Conservation (phyloP, 2,329 filamentous ascomycete species). For the Metarhizium guizhouense region DNA sequence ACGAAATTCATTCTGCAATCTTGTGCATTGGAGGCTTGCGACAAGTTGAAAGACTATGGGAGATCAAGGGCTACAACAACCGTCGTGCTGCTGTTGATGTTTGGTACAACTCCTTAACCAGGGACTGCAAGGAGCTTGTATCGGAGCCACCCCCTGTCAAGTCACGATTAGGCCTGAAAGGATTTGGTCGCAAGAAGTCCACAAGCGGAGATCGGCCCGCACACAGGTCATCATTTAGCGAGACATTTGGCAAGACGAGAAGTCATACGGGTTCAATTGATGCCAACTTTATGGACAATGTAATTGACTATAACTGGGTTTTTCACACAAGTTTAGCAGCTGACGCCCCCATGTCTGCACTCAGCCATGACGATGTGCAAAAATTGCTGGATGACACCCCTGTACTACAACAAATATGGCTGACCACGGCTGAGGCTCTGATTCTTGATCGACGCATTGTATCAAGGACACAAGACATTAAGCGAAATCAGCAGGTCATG, state of each 20-base stretch:
- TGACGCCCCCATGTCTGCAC: constrained; percentile 53
- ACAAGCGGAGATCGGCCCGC: constrained; percentile 19
- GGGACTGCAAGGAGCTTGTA: constrained; percentile 33
- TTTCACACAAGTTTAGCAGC: constrained; percentile 51
- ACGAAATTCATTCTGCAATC: constrained; percentile 53
- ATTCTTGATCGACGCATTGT: constrained; percentile 53
- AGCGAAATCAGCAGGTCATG: constrained; percentile 53
- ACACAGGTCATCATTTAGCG: constrained; percentile 15
- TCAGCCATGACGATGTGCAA: constrained; percentile 41
- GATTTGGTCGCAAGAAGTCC: constrained; percentile 51
- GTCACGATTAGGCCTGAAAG: constrained; percentile 41
- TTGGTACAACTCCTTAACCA: constrained; percentile 47
- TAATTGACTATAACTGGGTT: constrained; percentile 31
- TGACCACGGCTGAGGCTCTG: constrained; percentile 52
- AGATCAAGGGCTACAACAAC: constrained; percentile 56
- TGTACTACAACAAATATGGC: constrained; percentile 51
- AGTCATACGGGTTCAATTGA: constrained; percentile 22
- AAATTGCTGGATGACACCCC: constrained; percentile 47
- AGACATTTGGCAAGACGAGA: constrained; percentile 14
- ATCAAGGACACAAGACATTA: constrained; percentile 48
- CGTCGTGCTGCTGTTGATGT: constrained; percentile 49
- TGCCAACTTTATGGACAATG: constrained; percentile 15
- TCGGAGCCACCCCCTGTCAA: constrained; percentile 33
- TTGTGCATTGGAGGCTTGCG: constrained; percentile 52
- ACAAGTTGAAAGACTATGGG: constrained; percentile 56